Conservation (phyloP, 2,329 filamentous ascomycete species). For the Colletotrichum sp. region DNA sequence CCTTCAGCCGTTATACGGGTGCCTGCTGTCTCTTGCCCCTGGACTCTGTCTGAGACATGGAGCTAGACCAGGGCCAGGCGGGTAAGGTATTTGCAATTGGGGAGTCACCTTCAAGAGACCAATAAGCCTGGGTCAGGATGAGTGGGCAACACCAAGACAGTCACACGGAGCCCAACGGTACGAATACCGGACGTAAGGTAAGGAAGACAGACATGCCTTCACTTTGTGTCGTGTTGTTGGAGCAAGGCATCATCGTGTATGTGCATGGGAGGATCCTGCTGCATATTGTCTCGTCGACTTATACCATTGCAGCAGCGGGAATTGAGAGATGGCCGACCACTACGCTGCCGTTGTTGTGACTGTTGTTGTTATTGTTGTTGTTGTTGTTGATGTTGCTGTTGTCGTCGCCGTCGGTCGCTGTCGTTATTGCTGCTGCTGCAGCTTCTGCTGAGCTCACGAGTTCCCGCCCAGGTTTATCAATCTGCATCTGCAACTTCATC, state of each 20-base stretch:
- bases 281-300: neutral
- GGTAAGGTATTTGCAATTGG: conserved; percentile 10
- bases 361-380: neutral
- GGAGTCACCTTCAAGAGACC: neutral
- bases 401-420: neutral
- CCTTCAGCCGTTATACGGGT: conserved; percentile 12
- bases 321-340: neutral
- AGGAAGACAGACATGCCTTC: neutral
- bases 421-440: neutral
- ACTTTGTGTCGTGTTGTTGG: neutral
- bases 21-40: conserved; percentile 8
- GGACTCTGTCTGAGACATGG: conserved; percentile 5
- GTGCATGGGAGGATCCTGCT: neutral
- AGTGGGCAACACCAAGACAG: neutral
- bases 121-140: neutral
- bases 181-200: neutral
- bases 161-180: neutral
- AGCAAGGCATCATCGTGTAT: neutral
- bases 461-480: neutral
- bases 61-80: conserved; percentile 3
- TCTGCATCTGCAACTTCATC: neutral
- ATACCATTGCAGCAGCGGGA: neutral
- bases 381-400: neutral
- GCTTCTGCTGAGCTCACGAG: neutral
- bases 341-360: neutral